Percentiles rank a stretch among this genome's conserved stretches.
Evolutionary conservation across 257 asterid species (phyloP).

Genomic region (Linaria vulgaris): DNA sequence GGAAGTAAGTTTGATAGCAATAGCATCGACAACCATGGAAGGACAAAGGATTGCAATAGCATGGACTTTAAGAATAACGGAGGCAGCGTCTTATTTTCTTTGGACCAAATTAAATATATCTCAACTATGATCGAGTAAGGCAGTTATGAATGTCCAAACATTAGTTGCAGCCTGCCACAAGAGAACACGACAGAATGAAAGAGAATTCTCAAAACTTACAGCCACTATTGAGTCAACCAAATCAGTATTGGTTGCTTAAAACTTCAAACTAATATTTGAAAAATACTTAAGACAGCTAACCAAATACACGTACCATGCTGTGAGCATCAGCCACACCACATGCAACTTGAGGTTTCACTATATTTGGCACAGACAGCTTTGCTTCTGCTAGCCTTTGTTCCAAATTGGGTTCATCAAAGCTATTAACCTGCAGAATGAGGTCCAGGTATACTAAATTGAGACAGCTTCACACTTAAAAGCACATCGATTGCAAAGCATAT

Average conservation of each 20-base stretch:
- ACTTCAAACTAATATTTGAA: conserved; percentile 5
- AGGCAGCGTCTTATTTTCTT: conserved; percentile 7
- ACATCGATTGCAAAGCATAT: no score
- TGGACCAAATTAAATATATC: conserved; percentile 9
- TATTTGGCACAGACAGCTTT: conserved; percentile 67
- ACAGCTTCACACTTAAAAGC: conserved; percentile 21
- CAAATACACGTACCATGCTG: conserved; percentile 67
- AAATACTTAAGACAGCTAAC: conserved; percentile 2
- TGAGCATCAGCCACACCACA: conserved; percentile 96
- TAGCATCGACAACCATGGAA: conserved; percentile 3
- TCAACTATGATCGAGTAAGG: background rate
- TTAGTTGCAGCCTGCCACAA: background rate
- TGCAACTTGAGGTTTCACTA: conserved; percentile 98
- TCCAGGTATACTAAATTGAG: conserved; percentile 27
- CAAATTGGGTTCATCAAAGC: conserved; percentile 66
- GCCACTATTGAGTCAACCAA: background rate
- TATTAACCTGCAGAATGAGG: conserved; percentile 61
- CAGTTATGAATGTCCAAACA: background rate
- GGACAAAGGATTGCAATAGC: background rate
- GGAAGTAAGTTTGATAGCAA: background rate
- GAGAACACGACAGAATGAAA: background rate
- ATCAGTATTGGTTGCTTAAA: conserved; percentile 7
- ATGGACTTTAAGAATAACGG: conserved; percentile 3
- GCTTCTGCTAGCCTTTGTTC: conserved; percentile 68
- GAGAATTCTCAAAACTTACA: background rate